phyloP scores from a whole-genome alignment of 495 filamentous ascomycete species.

The Physcia stellaris region DNA sequence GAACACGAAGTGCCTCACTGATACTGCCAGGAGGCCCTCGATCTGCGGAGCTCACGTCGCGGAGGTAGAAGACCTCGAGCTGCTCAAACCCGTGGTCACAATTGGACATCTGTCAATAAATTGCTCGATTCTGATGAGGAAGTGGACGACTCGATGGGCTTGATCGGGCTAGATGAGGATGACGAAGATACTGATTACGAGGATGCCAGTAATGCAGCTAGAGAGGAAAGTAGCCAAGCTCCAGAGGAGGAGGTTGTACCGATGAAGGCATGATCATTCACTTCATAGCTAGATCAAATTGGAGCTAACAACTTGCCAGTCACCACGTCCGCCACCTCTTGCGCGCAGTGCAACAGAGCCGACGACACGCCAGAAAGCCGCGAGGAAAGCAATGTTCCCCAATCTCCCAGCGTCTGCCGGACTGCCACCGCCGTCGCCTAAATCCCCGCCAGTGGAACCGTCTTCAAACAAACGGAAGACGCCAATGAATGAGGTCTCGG shows the following conservation, averaged over 20 bases:
- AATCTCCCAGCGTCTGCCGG: not conserved
- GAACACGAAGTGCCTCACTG: not conserved
- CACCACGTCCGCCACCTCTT: not conserved
- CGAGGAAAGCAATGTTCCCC: not conserved
- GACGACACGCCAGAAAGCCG: not conserved
- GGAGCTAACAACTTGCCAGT: not conserved
- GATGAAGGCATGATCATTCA: not conserved
- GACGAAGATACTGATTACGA: not conserved
- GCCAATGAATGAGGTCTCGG: not conserved
- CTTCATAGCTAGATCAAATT: not conserved
- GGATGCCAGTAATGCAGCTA: not conserved
- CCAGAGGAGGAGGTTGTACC: not conserved
- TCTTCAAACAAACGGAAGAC: not conserved
- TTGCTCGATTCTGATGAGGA: not conserved
- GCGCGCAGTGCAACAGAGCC: not conserved
- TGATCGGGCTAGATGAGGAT: not conserved
- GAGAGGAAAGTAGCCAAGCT: not conserved
- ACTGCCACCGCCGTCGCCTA: not conserved
- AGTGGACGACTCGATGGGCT: not conserved
- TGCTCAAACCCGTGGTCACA: not conserved
- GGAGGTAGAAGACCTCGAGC: not conserved
- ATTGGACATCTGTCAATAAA: conserved; percentile 1
- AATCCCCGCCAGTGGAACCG: not conserved
- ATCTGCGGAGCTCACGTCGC: not conserved
- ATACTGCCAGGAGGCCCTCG: not conserved